A percentile compares a stretch with the other conserved stretches of the same genome.
These are phyloP conservation scores for Orbilia javanica DNA, from an alignment of 2,329 filamentous ascomycete species.

Conservation along the genomic window DNA sequence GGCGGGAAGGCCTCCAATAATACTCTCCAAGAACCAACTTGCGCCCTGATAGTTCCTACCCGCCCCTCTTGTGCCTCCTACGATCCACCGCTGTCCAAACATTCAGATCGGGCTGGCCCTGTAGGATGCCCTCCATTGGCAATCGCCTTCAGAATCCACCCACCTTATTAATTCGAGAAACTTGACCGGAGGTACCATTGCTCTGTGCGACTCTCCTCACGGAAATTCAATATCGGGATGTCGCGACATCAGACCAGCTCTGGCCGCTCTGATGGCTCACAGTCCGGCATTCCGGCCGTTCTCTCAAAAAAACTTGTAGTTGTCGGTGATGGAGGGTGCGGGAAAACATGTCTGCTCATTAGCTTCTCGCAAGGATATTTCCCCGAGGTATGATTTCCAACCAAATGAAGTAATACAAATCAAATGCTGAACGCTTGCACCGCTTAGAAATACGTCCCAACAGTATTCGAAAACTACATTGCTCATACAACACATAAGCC, in stretches of 20 bases:
- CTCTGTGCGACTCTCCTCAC: background rate
- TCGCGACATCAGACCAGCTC: conserved; percentile 29
- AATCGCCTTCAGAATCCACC: conserved; percentile 6
- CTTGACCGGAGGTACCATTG: background rate
- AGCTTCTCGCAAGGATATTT: conserved; percentile 99
- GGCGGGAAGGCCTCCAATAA: background rate
- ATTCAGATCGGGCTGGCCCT: conserved; percentile 10
- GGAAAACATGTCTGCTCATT: conserved; percentile 98
- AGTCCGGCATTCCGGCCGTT: conserved; percentile 77
- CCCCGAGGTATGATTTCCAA: conserved; percentile 79
- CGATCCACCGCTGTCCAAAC: background rate
- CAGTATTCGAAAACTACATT: conserved; percentile 99
- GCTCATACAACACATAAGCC: conserved; percentile 90
- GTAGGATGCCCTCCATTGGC: conserved; percentile 50
- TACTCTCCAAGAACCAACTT: background rate
- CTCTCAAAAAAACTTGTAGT: conserved; percentile 99
- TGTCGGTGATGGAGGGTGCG: conserved; percentile 96
- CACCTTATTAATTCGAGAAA: background rate
- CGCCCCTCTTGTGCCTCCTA: background rate
- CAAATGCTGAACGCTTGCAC: background rate
- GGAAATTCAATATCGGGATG: conserved; percentile 26
- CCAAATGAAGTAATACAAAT: background rate
- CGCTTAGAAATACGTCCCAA: conserved; percentile 96
- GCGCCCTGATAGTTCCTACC: background rate
- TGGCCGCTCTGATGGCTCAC: conserved; percentile 7